These are phyloP conservation scores for Noccaea bulbosa DNA, from an alignment of 345 rosid genomes.

Conservation along the genomic window DNA sequence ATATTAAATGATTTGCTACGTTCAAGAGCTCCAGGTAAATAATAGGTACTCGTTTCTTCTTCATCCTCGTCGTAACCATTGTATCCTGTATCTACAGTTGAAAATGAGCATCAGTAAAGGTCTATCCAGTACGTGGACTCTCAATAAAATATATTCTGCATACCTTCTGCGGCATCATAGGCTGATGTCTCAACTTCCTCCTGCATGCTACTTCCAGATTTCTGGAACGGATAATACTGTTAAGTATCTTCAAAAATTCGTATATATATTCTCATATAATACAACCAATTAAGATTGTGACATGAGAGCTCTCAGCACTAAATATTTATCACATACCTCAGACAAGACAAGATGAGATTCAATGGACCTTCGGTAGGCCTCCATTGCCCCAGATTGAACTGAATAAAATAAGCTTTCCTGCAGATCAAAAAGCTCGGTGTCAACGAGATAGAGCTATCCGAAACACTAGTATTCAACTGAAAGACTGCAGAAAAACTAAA, in stretches of 20 bases:
- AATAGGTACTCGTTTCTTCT: conserved; percentile 73
- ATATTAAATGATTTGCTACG: conserved; percentile 55
- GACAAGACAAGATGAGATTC: conserved; percentile 60
- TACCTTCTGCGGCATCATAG: conserved; percentile 74
- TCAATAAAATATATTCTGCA: conserved; percentile 31
- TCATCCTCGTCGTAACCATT: conserved; percentile 82
- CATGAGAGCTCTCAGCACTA: conserved; percentile 24
- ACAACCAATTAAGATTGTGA: conserved; percentile 8
- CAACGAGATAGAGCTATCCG: conserved; percentile 12
- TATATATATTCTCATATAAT: neutral
- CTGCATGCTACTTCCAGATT: conserved; percentile 69
- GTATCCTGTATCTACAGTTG: conserved; percentile 63
- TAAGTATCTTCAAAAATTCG: conserved; percentile 17
- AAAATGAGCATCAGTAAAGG: conserved; percentile 19
- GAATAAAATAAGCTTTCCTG: conserved; percentile 96
- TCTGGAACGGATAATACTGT: conserved; percentile 50
- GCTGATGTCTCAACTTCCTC: conserved; percentile 84
- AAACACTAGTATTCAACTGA: conserved; percentile 20
- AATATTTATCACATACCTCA: conserved; percentile 38
- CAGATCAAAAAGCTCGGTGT: conserved; percentile 35
- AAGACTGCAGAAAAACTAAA: conserved; percentile 27
- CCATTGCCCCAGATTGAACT: conserved; percentile 81
- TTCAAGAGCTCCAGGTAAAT: conserved; percentile 63
- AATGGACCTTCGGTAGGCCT: conserved; percentile 69
- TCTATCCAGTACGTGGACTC: conserved; percentile 11